Base-by-base conservation (phyloP, 805 yeast genomes). In the Ogataea dorogensis region DNA sequence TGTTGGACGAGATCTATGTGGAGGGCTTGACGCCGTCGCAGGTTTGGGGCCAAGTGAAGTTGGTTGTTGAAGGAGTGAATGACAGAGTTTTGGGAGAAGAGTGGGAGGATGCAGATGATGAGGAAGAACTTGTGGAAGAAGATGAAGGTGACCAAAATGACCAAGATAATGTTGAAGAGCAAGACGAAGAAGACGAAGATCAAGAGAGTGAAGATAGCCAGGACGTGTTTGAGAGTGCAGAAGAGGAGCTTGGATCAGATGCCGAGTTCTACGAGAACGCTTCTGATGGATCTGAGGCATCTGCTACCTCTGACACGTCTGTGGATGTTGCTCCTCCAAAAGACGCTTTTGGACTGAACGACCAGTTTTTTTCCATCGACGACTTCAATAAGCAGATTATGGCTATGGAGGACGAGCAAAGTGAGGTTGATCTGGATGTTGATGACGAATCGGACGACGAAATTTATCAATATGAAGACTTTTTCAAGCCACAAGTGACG, bases 11-110 rank as follows among this genome's bases (percentile, higher is more conserved):
- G 55, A 71, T 91, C 14, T 77, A 81, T 49, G 71, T 83, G 10
- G 94, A 88, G 31, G 98, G 96, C 1, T 67, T 91, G 36, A 96
- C 86, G 58, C 80, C 96, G 16, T 74, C 82, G 24, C 98, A 91
- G 56, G 88, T 93, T 0, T 91, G 91, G 87, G 95, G 91, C 38
- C 98, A 91, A 61, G 81, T 86, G 2, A 86, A 85, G 59, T 73
- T 91, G 64, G 81, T 91, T 13, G 65, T 87, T 24, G 96, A 88
- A 40, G 82, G 81, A 6, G 82, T 83, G 9, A 78, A 81, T 17
- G 87, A 81, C 31, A 68, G 71, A 27, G 61, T 87, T 22, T 55
- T 85, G 54, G 65, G 63, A 4, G 51, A 43, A 24, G 25, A 17
- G 12, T 34, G 31, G 22, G 65, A 61, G 3, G 50, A 43, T 27